phyloP scores from a whole-genome alignment of 2,329 filamentous ascomycete species.

The Colletotrichum tropicale region DNA sequence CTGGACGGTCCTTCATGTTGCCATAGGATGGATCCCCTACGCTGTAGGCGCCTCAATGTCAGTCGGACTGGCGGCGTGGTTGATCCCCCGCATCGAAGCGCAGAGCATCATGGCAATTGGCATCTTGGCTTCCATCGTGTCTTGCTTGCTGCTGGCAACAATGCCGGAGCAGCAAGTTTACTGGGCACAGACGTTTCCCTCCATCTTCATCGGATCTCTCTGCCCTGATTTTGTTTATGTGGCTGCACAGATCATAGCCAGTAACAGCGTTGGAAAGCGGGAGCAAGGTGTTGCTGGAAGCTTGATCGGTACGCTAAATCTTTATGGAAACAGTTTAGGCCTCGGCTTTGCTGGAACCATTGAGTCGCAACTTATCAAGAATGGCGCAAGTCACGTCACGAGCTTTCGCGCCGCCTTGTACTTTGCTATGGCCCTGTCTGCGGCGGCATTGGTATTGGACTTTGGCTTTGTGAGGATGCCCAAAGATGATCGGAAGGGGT shows the following conservation, averaged over 20 bases:
- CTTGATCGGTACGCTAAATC: background rate
- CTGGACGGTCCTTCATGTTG: conserved; percentile 45
- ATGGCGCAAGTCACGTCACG: background rate
- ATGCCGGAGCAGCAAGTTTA: background rate
- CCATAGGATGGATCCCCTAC: conserved; percentile 26
- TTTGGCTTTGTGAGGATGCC: background rate
- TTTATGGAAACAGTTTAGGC: background rate
- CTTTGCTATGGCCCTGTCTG: background rate
- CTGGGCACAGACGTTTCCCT: background rate
- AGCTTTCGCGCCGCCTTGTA: background rate
- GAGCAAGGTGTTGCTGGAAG: conserved; percentile 50
- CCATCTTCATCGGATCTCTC: conserved; percentile 31
- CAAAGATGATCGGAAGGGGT: background rate
- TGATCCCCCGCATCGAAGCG: background rate
- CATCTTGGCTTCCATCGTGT: background rate
- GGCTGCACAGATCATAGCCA: conserved; percentile 57
- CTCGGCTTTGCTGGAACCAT: background rate
- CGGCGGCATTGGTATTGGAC: background rate
- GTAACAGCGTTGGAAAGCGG: conserved; percentile 49
- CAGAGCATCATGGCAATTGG: background rate
- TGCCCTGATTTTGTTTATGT: conserved; percentile 56
- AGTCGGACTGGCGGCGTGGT: background rate
- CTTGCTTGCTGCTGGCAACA: background rate
- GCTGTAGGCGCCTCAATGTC: background rate
- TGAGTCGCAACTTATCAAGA: background rate